Evolutionary conservation across 140 eudicot species (phyloP), one percentile per base, ranked within the genome.

Genomic region (Cichorium intybus): DNA sequence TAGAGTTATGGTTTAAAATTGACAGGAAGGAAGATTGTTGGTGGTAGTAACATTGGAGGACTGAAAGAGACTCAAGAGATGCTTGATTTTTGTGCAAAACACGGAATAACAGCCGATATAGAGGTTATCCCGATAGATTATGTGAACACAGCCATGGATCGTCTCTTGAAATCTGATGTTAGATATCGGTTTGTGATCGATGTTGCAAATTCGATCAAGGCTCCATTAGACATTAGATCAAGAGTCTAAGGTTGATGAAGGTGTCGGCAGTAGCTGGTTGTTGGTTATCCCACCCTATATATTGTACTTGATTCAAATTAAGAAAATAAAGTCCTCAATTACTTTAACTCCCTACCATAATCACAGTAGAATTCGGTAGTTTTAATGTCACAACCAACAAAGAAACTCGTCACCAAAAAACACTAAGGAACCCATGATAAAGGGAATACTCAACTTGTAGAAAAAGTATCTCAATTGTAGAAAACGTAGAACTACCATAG

Each of bases 41-140:
- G 51, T n/a, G 80, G 80, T 24, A 75, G 80, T 31, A 68, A 56
- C 10, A 75, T 68, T n/a, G 80, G 80, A 46, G 80, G 80, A 5
- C 17, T 75, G 63, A 75, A 75, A 60, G n/a, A n/a, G n/a, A n/a
- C n/a, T n/a, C 80, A 75, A 55, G 80, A 75, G 23, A 75, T 75
- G 80, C 61, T 75, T 17, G 70, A 75, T 52, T 75, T 75, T 28
- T 61, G 75, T 0, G 80, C 70, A 4, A 43, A 67, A 26, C 80
- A 75, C 17, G 70, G 70, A 22, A 75, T 80, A 21, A 24, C 45
- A 0, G 62, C 85, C 0, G 81, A 75, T 24, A 45, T 80, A 18
- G 85, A 80, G 72, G 59, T 80, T 45, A 22, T 65, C 33, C 71
- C 71, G 27, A 65, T 65, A 10, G 60, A 49, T 22, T 47, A 65